These are phyloP conservation scores for Xenoacremonium recifei DNA, from an alignment of 2,329 filamentous ascomycete genomes.

Conservation along the genomic window DNA sequence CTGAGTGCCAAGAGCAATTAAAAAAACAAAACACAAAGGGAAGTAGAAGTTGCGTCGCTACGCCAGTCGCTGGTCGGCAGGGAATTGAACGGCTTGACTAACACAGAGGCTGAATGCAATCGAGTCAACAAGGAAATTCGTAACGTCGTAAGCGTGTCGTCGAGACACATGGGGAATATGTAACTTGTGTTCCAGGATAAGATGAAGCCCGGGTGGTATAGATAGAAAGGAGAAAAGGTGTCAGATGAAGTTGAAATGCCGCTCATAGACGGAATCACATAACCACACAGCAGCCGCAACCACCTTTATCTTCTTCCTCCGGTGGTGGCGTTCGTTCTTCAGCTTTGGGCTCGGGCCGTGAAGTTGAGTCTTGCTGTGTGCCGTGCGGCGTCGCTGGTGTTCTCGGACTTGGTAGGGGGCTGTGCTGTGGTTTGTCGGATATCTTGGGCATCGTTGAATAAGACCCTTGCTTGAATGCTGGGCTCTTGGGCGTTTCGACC, in stretches of 20 bases:
- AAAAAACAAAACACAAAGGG: conserved; percentile 17
- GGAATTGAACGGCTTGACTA: conserved; percentile 17
- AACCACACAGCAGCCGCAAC: conserved; percentile 52
- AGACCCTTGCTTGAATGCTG: conserved; percentile 43
- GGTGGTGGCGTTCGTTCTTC: conserved; percentile 16
- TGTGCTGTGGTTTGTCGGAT: conserved; percentile 31
- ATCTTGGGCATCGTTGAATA: conserved; percentile 67
- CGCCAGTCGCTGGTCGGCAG: conserved; percentile 23
- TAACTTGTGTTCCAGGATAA: background rate
- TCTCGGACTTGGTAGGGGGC: conserved; percentile 43
- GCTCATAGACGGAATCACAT: conserved; percentile 36
- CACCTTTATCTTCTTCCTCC: conserved; percentile 37
- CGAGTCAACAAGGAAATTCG: conserved; percentile 27
- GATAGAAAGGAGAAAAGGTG: too few relatives aligned
- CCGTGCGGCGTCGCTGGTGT: conserved; percentile 40
- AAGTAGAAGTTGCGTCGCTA: conserved; percentile 26
- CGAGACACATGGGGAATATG: conserved; percentile 14
- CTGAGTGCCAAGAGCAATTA: conserved; percentile 3
- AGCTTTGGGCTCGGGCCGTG: conserved; percentile 13
- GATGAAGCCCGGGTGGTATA: too few relatives aligned
- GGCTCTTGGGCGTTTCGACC: conserved; percentile 44
- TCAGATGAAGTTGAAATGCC: too few relatives aligned
- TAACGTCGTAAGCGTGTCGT: conserved; percentile 29
- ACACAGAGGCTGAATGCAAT: conserved; percentile 30
- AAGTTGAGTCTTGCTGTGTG: conserved; percentile 18